phyloP scores from a whole-genome alignment of 1,139 yeast genomes.

The Saccharomyces hybrid region DNA sequence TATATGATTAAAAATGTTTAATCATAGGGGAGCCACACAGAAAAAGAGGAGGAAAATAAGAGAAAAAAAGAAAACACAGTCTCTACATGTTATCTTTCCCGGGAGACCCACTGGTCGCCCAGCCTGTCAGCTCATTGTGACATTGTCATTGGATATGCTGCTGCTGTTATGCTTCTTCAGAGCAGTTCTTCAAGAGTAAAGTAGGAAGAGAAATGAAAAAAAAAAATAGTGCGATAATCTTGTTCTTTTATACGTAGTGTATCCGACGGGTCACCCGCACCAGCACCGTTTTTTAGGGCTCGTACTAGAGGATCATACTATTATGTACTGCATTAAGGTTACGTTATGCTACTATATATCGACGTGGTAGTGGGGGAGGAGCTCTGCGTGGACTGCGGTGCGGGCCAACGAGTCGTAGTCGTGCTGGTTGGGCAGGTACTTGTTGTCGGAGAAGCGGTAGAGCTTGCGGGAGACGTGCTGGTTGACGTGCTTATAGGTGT shows the following conservation, averaged over 20 bases:
- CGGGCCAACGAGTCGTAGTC: constrained; percentile 19
- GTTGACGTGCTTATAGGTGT: constrained; percentile 41
- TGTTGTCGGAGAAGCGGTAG: constrained; percentile 30
- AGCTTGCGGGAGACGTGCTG: constrained; percentile 38
- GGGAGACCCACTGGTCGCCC: constrained; percentile 5
- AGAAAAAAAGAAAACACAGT: constrained; percentile 1
- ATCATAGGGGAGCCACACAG: constrained; percentile 18
- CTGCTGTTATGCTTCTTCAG: no score
- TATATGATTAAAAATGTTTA: constrained; percentile 20
- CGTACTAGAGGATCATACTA: not conserved
- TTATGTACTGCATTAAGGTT: not conserved
- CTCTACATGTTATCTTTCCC: constrained; percentile 8
- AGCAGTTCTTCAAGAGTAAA: not conserved
- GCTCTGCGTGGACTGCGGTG: not conserved
- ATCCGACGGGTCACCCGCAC: not conserved
- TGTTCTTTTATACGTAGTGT: not conserved
- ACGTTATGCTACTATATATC: not conserved
- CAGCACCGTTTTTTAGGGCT: not conserved
- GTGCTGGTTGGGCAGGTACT: constrained; percentile 13
- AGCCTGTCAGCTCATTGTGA: not conserved
- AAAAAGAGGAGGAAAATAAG: not conserved
- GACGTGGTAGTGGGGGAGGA: not conserved
- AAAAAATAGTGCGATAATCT: not conserved
- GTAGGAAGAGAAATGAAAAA: not conserved
- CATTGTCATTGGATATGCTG: no score